A percentile compares a stretch with the other conserved stretches of the same genome.
Evolutionary conservation across 2,329 filamentous ascomycete genomes (phyloP).

Genomic region (Aspergillus novoparasiticus): DNA sequence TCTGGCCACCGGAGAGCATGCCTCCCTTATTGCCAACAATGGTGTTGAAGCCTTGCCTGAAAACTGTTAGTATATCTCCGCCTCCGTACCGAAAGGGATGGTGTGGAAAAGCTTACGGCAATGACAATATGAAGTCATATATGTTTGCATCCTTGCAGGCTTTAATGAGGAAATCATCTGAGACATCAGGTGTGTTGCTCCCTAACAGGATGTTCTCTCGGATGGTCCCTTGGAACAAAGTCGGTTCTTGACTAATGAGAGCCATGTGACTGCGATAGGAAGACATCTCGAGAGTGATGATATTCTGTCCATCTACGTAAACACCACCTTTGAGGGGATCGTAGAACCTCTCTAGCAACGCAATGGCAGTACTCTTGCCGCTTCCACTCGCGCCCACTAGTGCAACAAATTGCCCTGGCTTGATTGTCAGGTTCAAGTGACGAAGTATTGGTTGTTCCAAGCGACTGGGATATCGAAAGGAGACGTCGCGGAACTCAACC

Average conservation of each 20-base stretch:
- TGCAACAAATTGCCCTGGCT: conserved; percentile 52
- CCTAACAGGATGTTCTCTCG: conserved; percentile 72
- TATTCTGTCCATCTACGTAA: conserved; percentile 38
- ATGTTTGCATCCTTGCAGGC: conserved; percentile 53
- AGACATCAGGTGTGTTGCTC: conserved; percentile 42
- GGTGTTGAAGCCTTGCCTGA: conserved; percentile 67
- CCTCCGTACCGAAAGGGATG: background rate
- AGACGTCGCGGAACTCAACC: conserved; percentile 47
- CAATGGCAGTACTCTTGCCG: conserved; percentile 75
- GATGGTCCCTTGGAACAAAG: conserved; percentile 79
- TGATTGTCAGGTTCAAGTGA: conserved; percentile 30
- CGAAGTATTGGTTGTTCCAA: conserved; percentile 20
- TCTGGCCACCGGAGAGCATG: conserved; percentile 84
- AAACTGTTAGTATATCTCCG: background rate
- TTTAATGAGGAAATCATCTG: conserved; percentile 44
- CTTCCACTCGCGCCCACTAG: conserved; percentile 74
- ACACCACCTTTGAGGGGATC: conserved; percentile 45
- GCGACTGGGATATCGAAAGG: conserved; percentile 34
- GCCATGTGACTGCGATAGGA: conserved; percentile 23
- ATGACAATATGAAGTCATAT: conserved; percentile 73
- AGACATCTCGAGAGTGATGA: conserved; percentile 35
- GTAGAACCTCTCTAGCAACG: conserved; percentile 73
- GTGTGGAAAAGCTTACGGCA: conserved; percentile 59
- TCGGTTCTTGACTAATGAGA: conserved; percentile 64
- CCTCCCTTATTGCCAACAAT: conserved; percentile 82